Conservation (phyloP, 202 grass and related monocot species). For the Schoenoplectus tabernaemontani region DNA sequence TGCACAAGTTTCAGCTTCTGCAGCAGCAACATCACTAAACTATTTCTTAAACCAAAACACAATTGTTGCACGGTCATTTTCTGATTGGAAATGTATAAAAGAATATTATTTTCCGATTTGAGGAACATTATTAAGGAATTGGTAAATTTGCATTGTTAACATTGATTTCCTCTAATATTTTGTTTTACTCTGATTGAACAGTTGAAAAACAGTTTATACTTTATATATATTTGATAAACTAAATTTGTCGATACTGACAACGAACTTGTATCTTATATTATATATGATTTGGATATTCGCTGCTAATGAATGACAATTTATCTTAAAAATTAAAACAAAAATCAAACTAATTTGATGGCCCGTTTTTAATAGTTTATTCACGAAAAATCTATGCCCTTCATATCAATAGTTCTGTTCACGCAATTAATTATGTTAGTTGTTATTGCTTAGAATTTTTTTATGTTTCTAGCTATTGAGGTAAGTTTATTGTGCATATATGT, state of each 20-base stretch:
- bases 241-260: background rate
- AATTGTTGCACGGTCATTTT: background rate
- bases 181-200: background rate
- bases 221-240: background rate
- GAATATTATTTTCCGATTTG: background rate
- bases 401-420: background rate
- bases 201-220: background rate
- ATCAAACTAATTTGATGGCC: background rate
- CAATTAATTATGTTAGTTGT: background rate
- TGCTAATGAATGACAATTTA: background rate
- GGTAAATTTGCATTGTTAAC: background rate
- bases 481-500: no score
- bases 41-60: background rate
- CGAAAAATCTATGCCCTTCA: background rate
- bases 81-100: background rate
- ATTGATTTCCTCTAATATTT: background rate
- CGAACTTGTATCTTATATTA: background rate
- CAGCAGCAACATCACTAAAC: background rate
- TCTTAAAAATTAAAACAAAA: background rate
- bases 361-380: background rate
- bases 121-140: background rate
- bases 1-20: no score
- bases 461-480: no score
- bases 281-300: background rate
- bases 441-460: no score